A percentile compares a stretch with the other conserved stretches of the same genome.
Evolutionary conservation across 805 yeast genomes (phyloP).

Genomic region (Yarrowia yakushimensis): DNA sequence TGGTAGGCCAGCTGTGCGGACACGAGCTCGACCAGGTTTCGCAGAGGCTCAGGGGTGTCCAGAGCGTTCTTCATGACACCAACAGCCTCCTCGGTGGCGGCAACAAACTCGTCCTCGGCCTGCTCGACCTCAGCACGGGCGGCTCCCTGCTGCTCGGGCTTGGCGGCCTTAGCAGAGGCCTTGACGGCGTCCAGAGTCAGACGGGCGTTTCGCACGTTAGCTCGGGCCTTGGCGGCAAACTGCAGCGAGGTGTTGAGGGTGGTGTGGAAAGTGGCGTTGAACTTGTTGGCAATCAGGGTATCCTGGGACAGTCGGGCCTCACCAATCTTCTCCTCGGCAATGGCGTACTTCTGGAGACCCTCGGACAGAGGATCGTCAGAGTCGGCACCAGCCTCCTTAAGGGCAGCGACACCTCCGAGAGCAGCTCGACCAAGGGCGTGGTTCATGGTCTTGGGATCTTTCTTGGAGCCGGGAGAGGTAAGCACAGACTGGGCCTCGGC

Average conservation of each 20-base stretch:
- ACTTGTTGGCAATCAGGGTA: conserved; percentile 61
- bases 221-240: conserved; percentile 65
- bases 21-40: conserved; percentile 63
- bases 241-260: conserved; percentile 58
- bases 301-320: conserved; percentile 82
- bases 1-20: conserved; percentile 79
- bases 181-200: conserved; percentile 77
- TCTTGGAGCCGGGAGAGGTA: conserved; percentile 47
- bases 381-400: conserved; percentile 39
- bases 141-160: conserved; percentile 66
- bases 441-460: conserved; percentile 72
- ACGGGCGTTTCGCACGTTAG: conserved; percentile 72
- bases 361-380: conserved; percentile 53
- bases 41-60: conserved; percentile 63
- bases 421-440: conserved; percentile 80
- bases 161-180: conserved; percentile 48
- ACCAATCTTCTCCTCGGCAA: conserved; percentile 69
- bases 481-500: conserved; percentile 80
- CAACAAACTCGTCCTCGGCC: conserved; percentile 86
- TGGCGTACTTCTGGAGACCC: conserved; percentile 63
- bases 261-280: conserved; percentile 62
- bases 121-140: conserved; percentile 74
- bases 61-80: conserved; percentile 76
- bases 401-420: conserved; percentile 43
- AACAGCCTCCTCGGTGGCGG: conserved; percentile 84